Percentiles rank a stretch among this genome's conserved stretches.
phyloP scores from a whole-genome alignment of 2,329 filamentous ascomycete species.

The Paecilomyces sp. region DNA sequence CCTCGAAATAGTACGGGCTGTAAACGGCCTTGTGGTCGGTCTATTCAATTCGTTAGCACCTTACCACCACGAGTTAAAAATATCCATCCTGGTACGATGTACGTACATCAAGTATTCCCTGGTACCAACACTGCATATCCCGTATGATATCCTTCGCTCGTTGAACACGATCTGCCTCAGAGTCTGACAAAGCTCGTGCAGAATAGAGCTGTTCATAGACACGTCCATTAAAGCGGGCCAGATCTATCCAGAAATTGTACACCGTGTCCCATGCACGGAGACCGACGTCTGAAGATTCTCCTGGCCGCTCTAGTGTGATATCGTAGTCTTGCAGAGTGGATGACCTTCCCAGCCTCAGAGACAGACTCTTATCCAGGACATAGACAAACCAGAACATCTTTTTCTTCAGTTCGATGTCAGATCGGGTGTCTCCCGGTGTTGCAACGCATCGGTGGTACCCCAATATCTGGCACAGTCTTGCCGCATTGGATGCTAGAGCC shows the following conservation, averaged over 20 bases:
- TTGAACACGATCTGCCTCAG: slow-evolving; percentile 19
- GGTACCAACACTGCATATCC: slow-evolving; percentile 9
- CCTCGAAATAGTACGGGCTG: slow-evolving; percentile 15
- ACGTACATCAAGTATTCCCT: slow-evolving; percentile 3
- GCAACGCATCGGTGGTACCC: slow-evolving; percentile 49
- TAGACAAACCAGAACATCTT: slow-evolving; percentile 55
- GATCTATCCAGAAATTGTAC: slow-evolving; percentile 48
- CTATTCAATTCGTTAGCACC: slow-evolving; percentile 1
- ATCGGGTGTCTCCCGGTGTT: slow-evolving; percentile 19
- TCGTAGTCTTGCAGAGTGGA: slow-evolving; percentile 55
- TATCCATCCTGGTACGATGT: too few relatives aligned
- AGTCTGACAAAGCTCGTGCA: slow-evolving; percentile 22
- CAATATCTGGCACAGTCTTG: slow-evolving; percentile 54
- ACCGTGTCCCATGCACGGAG: slow-evolving; percentile 37
- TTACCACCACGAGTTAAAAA: too few relatives aligned
- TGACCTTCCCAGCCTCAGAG: slow-evolving; percentile 53
- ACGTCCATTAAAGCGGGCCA: slow-evolving; percentile 51
- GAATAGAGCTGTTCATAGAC: slow-evolving; percentile 54
- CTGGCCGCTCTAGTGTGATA: slow-evolving; percentile 44
- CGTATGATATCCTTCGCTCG: slow-evolving; percentile 5
- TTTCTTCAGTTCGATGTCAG: slow-evolving; percentile 19
- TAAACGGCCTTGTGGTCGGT: slow-evolving; percentile 11
- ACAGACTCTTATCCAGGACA: slow-evolving; percentile 51
- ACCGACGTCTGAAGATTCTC: slow-evolving; percentile 11
- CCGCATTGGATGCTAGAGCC: slow-evolving; percentile 54